Evolutionary conservation across 2,329 filamentous ascomycete species (phyloP).

Genomic region (Colletotrichum sp.): DNA sequence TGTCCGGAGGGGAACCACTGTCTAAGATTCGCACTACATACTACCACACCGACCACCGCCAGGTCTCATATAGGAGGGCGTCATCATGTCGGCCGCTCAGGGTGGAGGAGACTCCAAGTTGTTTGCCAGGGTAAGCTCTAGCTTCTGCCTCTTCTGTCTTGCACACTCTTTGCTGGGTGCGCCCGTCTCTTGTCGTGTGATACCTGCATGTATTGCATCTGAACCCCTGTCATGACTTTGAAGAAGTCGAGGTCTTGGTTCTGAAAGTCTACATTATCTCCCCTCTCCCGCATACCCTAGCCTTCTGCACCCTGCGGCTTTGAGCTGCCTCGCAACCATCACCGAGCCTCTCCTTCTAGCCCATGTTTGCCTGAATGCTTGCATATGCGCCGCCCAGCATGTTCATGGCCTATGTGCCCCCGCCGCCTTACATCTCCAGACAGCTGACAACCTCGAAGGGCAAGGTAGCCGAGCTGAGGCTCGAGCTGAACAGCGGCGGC

Average conservation of each 20-base stretch:
- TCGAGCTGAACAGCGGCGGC: conserved; percentile 89
- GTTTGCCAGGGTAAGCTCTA: conserved; percentile 85
- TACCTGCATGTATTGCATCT: neutral
- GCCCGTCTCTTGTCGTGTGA: neutral
- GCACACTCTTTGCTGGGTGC: neutral
- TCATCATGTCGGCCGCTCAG: conserved; percentile 59
- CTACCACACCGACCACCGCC: neutral
- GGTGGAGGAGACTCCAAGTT: conserved; percentile 96
- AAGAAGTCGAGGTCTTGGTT: neutral
- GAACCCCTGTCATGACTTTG: neutral
- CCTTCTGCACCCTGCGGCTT: neutral
- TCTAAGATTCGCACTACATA: neutral
- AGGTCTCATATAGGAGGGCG: neutral
- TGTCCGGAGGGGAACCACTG: neutral
- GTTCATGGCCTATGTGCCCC: conserved; percentile 60
- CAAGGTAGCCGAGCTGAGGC: conserved; percentile 96
- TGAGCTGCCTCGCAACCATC: neutral
- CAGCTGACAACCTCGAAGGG: conserved; percentile 76
- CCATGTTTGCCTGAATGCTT: neutral
- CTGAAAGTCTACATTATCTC: neutral
- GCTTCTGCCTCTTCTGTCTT: neutral
- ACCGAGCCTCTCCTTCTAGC: neutral
- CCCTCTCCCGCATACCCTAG: neutral
- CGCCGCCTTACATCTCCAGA: conserved; percentile 44
- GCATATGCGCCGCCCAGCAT: conserved; percentile 39